Conservation (phyloP, 805 yeast species). For the Saturnispora bothae region DNA sequence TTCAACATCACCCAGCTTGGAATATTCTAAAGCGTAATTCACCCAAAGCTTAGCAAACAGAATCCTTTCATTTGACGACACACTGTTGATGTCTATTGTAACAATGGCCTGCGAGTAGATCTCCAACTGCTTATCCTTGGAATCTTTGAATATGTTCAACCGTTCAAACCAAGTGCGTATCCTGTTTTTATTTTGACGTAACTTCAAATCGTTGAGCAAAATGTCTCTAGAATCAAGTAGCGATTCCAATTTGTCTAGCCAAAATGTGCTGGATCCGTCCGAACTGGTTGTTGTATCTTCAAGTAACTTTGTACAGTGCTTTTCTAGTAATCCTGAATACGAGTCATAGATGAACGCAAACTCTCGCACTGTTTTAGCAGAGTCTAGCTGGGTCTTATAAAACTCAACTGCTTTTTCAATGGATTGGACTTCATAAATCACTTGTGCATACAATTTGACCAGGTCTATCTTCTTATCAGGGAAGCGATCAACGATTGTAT, state of each 20-base stretch:
- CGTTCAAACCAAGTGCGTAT: constrained; percentile 64
- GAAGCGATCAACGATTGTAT: constrained; percentile 31
- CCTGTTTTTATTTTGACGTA: constrained; percentile 52
- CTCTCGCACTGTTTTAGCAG: constrained; percentile 44
- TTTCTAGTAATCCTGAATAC: constrained; percentile 47
- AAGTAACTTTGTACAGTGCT: constrained; percentile 11
- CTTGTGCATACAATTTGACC: constrained; percentile 37
- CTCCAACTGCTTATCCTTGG: constrained; percentile 36
- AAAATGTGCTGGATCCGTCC: no score
- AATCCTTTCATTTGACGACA: constrained; percentile 28
- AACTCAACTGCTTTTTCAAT: constrained; percentile 30
- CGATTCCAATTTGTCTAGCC: constrained; percentile 37
- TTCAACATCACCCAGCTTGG: constrained; percentile 38
- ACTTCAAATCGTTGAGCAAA: constrained; percentile 52
- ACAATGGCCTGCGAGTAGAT: constrained; percentile 59
- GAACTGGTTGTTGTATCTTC: no score
- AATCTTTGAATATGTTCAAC: constrained; percentile 32
- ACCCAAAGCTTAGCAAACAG: constrained; percentile 56
- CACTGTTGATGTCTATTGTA: constrained; percentile 47
- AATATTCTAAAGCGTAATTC: constrained; percentile 56
- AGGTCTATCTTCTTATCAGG: constrained; percentile 52
- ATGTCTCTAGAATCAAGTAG: constrained; percentile 48
- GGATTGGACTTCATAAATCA: constrained; percentile 31
- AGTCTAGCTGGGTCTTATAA: constrained; percentile 38
- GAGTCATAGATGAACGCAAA: constrained; percentile 57